phyloP scores from a whole-genome alignment of 257 asterid species.

The Fraxinus anomala region DNA sequence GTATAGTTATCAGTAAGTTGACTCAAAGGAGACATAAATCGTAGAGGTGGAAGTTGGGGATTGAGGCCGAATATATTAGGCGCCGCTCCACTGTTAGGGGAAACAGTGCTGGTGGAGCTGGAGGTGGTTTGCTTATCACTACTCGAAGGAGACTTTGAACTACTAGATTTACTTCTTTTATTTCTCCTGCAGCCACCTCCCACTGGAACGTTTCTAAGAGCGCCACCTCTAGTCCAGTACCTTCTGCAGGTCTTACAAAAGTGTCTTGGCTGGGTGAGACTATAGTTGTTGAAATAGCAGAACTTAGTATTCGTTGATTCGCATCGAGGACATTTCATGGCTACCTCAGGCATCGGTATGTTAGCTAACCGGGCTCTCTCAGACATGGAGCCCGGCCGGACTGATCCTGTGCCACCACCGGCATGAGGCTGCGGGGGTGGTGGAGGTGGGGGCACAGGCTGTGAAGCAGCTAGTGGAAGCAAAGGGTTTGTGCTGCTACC shows the following conservation, averaged over 20 bases:
- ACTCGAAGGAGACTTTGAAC: slow-evolving; percentile 67
- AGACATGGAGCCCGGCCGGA: slow-evolving; percentile 85
- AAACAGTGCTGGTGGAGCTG: slow-evolving; percentile 48
- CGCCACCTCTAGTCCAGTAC: slow-evolving; percentile 95
- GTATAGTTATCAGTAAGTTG: slow-evolving; percentile 52
- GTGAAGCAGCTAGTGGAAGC: slow-evolving; percentile 32
- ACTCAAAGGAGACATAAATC: slow-evolving; percentile 68
- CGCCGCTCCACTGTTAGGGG: slow-evolving; percentile 36
- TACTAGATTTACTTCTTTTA: slow-evolving; percentile 60
- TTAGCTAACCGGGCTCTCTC: slow-evolving; percentile 91
- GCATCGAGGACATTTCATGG: slow-evolving; percentile 91
- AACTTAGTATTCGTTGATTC: slow-evolving; percentile 87
- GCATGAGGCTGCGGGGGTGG: slow-evolving; percentile 54
- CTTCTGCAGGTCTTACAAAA: slow-evolving; percentile 90
- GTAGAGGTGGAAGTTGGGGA: slow-evolving; percentile 56
- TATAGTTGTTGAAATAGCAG: slow-evolving; percentile 93
- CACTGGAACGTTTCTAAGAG: slow-evolving; percentile 79
- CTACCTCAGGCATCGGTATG: slow-evolving; percentile 74
- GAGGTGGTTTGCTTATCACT: slow-evolving; percentile 49
- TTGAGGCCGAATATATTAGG: slow-evolving; percentile 45
- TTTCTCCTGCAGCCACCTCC: slow-evolving; percentile 91
- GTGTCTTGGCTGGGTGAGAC: slow-evolving; percentile 90
- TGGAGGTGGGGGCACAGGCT: slow-evolving; percentile 36
- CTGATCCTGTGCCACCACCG: slow-evolving; percentile 46
- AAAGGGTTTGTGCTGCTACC: slow-evolving; percentile 50